A percentile compares a stretch with the other conserved stretches of the same genome.
phyloP scores from a whole-genome alignment of 441 rosid species.

The Brassica hybrid region DNA sequence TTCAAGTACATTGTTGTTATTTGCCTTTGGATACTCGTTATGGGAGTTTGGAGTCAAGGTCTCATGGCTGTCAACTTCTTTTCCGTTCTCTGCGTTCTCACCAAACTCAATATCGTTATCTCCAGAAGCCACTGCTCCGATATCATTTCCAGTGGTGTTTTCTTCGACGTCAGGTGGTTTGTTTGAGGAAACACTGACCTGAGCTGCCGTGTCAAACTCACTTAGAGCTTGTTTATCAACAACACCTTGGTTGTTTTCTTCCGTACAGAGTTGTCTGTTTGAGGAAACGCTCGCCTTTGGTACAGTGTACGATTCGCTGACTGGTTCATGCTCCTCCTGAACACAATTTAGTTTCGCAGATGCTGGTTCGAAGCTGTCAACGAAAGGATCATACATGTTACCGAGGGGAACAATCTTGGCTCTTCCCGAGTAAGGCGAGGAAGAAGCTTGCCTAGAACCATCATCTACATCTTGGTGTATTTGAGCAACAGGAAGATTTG shows the following conservation, averaged over 20 bases:
- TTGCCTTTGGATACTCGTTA: slow-evolving; percentile 41
- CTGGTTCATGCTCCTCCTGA: slow-evolving; percentile 53
- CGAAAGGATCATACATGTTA: slow-evolving; percentile 83
- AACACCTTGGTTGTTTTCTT: slow-evolving; percentile 61
- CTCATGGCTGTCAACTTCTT: slow-evolving; percentile 57
- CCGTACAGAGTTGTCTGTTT: slow-evolving; percentile 54
- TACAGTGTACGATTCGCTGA: slow-evolving; percentile 45
- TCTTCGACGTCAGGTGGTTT: slow-evolving; percentile 63
- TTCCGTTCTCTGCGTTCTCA: slow-evolving; percentile 72
- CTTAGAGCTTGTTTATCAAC: slow-evolving; percentile 52
- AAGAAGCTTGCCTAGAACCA: slow-evolving; percentile 50
- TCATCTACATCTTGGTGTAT: slow-evolving; percentile 29
- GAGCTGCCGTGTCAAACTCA: slow-evolving; percentile 50
- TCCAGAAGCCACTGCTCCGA: slow-evolving; percentile 44
- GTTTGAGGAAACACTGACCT: slow-evolving; percentile 57
- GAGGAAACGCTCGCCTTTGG: slow-evolving; percentile 54
- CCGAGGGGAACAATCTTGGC: slow-evolving; percentile 43
- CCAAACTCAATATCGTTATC: slow-evolving; percentile 65
- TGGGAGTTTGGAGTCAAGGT: slow-evolving; percentile 57
- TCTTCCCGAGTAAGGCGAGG: slow-evolving; percentile 52
- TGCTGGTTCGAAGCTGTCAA: slow-evolving; percentile 81
- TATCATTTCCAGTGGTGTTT: slow-evolving; percentile 52
- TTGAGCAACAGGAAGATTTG: slow-evolving; percentile 17
- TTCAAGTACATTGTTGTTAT: slow-evolving; percentile 53
- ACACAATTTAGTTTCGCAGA: slow-evolving; percentile 49